Base-by-base conservation (phyloP, 73 alveolate genomes). In the Tetrahymena thermophila region DNA sequence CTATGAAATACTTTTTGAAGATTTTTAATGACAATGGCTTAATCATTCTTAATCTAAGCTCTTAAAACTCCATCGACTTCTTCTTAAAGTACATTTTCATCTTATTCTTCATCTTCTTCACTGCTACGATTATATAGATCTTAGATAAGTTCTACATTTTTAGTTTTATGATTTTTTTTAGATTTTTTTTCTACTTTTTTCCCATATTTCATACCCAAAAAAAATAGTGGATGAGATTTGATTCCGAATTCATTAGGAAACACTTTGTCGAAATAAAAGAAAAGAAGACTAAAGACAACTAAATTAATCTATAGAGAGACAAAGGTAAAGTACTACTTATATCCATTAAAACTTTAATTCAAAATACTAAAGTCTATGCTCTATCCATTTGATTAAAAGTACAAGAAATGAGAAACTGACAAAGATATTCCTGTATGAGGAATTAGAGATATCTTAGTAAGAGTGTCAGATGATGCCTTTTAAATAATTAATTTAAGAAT, bases 401-500 rank as follows among this genome's bases (percentile, higher is more conserved):
- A 93, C 17, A 95, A 44, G 93, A 98, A 43, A 94, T 96, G 97
- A 96, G 97, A 96, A 71, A 96, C 40, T 11, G 98, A 98, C 44
- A 98, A 94, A 55, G 98, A 97, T 85, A 98, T 44, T 38, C 98
- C 98, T 21, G 97, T 96, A 93, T 95, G 97, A 84, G 99, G 99
- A 17, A 98, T 95, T 10, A 98, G 55, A 71, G 99, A 96, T 42
- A 98, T 96, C 35, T 95, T 89, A 85, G 96, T 85, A 94, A 96
- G 96, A 0, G 96, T 95, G 34, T 89, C 40, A 71, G 89, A 56
- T 14, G 96, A 85, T 5, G 94, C 95, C 35, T 71, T 71, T 71
- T 28, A 25, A 5, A 71, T n/a, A 71, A 0, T n/a, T n/a, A 23
- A 28, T 25, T 6, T 4, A 56, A 9, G 0, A 56, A 56, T 21